A percentile compares a stretch with the other conserved stretches of the same genome.
Evolutionary conservation across 108 stramenopile genomes (phyloP).

Genomic region (Chaetoceros tenuissimus): DNA sequence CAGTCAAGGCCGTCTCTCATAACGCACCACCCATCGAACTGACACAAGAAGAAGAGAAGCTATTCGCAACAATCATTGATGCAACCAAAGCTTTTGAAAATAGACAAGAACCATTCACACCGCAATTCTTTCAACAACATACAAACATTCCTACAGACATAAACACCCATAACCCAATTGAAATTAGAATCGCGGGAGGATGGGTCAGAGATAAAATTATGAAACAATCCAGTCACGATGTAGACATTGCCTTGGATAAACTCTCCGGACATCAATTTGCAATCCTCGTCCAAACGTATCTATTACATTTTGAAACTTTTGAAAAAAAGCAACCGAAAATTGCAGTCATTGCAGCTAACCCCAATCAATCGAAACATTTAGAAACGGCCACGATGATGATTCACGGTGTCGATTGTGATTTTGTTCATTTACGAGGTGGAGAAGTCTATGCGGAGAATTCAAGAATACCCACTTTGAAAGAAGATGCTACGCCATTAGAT

Average conservation of each 20-base stretch:
- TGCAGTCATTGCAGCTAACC: constrained; percentile 91
- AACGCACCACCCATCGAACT: background rate
- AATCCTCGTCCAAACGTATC: constrained; percentile 63
- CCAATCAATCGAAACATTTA: constrained; percentile 96
- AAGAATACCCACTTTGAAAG: constrained; percentile 73
- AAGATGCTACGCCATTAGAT: constrained; percentile 83
- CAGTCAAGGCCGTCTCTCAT: background rate
- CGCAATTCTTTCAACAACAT: constrained; percentile 3
- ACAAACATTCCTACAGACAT: background rate
- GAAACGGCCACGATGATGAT: constrained; percentile 95
- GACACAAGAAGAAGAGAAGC: constrained; percentile 32
- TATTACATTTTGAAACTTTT: constrained; percentile 14
- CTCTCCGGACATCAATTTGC: constrained; percentile 92
- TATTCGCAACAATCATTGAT: constrained; percentile 28
- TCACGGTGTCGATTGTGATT: constrained; percentile 82
- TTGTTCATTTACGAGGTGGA: constrained; percentile 88
- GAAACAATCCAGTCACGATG: constrained; percentile 77
- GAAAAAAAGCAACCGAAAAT: constrained; percentile 39
- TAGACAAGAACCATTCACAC: constrained; percentile 14
- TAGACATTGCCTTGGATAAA: constrained; percentile 91
- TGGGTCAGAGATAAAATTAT: constrained; percentile 90
- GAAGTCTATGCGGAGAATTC: constrained; percentile 70
- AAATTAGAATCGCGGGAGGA: constrained; percentile 74
- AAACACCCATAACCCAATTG: constrained; percentile 6
- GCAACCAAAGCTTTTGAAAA: constrained; percentile 32